Evolutionary conservation across 768 basidiomycete species (phyloP).

Genomic region (Pisolithus tinctorius): DNA sequence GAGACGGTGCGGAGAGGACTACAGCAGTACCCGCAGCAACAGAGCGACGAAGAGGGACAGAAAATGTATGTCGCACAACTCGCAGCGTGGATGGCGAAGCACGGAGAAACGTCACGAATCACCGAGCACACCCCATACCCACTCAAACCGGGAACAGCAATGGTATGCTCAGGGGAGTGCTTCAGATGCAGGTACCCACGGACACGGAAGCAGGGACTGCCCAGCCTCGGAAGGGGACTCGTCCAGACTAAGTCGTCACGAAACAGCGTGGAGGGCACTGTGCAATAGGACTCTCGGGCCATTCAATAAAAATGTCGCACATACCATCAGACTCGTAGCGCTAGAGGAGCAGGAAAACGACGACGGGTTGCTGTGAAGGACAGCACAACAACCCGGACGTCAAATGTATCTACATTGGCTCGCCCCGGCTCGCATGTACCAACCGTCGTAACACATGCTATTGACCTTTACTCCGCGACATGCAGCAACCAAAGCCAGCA

Average conservation of each 20-base stretch:
- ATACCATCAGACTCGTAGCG: not conserved
- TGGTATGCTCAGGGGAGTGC: not conserved
- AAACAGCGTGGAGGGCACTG: not conserved
- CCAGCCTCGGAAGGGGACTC: not conserved
- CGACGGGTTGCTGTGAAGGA: no score
- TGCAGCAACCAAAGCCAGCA: not conserved
- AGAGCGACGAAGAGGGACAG: not conserved
- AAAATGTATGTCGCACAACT: not conserved
- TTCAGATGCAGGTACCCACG: not conserved
- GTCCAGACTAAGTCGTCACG: not conserved
- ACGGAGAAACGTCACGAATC: not conserved
- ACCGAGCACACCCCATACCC: not conserved
- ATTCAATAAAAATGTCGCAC: not conserved
- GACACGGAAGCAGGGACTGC: not conserved
- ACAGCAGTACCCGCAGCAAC: no score
- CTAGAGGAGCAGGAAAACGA: not conserved
- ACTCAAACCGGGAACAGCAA: not conserved
- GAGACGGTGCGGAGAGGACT: no score
- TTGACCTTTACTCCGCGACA: not conserved
- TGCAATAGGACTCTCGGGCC: not conserved
- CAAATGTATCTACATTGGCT: not conserved
- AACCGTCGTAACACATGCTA: no score
- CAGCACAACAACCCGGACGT: no score
- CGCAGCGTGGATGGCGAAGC: not conserved
- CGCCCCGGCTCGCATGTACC: not conserved